phyloP scores from a whole-genome alignment of 176 grass and related monocot genomes.

The Carex myosuroides region DNA sequence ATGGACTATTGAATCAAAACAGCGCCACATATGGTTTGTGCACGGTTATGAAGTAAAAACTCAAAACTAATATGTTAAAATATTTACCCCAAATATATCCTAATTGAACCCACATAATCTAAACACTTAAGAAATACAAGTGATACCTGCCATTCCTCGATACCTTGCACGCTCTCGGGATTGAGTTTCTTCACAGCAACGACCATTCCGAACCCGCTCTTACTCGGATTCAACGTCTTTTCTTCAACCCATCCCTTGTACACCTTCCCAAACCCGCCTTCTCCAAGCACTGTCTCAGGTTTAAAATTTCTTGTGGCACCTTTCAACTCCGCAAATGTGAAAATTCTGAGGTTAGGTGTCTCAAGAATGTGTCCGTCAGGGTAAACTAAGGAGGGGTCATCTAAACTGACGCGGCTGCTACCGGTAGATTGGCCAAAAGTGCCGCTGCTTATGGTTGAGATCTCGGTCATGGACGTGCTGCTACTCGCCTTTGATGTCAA shows the following conservation, averaged over 20 bases:
- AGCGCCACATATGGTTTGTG: too few relatives aligned
- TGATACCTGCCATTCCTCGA: conserved; percentile 86
- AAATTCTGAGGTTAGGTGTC: conserved; percentile 47
- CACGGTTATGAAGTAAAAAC: too few relatives aligned
- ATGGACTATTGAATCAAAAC: too few relatives aligned
- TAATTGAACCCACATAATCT: not conserved
- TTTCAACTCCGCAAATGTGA: conserved; percentile 61
- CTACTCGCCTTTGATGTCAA: conserved; percentile 53
- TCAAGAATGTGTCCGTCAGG: conserved; percentile 55
- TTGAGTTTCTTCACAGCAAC: conserved; percentile 91
- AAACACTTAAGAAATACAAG: not conserved
- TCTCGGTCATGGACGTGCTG: conserved; percentile 44
- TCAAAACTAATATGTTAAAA: too few relatives aligned
- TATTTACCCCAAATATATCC: too few relatives aligned
- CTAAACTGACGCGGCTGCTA: conserved; percentile 34
- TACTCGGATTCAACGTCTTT: conserved; percentile 58
- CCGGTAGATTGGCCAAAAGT: conserved; percentile 45
- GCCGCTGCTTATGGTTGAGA: conserved; percentile 42
- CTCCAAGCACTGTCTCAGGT: conserved; percentile 55
- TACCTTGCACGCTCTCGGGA: conserved; percentile 73
- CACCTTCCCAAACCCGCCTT: conserved; percentile 85
- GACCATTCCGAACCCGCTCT: conserved; percentile 25
- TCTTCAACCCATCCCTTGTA: conserved; percentile 92
- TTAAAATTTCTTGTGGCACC: conserved; percentile 57
- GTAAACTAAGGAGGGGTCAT: not conserved